phyloP scores from a whole-genome alignment of 2,329 filamentous ascomycete genomes.

The Albophoma yamanashiensis region DNA sequence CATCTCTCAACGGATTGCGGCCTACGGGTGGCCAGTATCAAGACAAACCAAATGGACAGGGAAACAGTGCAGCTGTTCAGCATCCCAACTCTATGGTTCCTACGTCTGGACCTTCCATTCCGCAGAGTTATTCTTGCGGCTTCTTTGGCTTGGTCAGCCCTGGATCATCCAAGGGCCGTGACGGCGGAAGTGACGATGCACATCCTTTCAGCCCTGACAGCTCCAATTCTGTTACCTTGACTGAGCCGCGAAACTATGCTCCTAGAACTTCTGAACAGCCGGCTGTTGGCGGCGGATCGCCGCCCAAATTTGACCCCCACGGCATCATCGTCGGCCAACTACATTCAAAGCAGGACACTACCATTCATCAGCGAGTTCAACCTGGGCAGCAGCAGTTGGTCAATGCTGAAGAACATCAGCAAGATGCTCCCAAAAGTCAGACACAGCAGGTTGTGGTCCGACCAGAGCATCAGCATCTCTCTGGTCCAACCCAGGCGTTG shows the following conservation, averaged over 20 bases:
- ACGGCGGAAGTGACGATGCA: not conserved
- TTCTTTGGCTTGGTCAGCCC: constrained; percentile 1
- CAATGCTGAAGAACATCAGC: not conserved
- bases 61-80: not conserved
- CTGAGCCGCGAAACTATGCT: constrained; percentile 31
- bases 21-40: not conserved
- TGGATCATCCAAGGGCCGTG: constrained; percentile 1
- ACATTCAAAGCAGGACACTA: not conserved
- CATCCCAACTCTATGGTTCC: not conserved
- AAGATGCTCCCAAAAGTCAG: not conserved
- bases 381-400: not conserved
- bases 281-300: constrained; percentile 14
- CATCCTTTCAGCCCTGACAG: constrained; percentile 5
- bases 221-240: constrained; percentile 12
- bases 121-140: constrained; percentile 7
- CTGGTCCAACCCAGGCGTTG: not conserved
- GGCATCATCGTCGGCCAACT: not conserved
- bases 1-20: not conserved
- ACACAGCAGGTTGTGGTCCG: not conserved
- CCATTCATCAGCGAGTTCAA: not conserved
- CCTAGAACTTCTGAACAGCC: constrained; percentile 20
- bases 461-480: not conserved
- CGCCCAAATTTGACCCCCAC: constrained; percentile 25
- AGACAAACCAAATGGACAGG: not conserved
- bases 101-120: constrained; percentile 1